Conservation (phyloP, 2,329 filamentous ascomycete genomes). For the Daldinia sp. region DNA sequence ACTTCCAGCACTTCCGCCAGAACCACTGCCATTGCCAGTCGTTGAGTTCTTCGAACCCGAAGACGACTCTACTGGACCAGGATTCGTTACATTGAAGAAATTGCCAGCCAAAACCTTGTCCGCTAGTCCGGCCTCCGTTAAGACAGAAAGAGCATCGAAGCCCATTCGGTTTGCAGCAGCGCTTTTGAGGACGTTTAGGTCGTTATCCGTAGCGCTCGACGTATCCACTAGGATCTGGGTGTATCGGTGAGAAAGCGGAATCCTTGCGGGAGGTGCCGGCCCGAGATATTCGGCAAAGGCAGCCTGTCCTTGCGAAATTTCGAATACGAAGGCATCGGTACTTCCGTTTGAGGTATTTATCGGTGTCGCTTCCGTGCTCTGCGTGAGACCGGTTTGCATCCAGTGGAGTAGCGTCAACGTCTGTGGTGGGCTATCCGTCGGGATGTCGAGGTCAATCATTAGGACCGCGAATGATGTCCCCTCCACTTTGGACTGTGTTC, state of each 20-base stretch:
- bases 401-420: constrained; percentile 54
- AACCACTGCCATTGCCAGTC: background rate
- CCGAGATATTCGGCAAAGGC: constrained; percentile 42
- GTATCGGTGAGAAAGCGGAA: constrained; percentile 46
- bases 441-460: constrained; percentile 59
- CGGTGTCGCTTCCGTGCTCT: constrained; percentile 35
- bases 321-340: constrained; percentile 36
- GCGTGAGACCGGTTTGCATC: constrained; percentile 52
- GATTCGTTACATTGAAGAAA: constrained; percentile 48
- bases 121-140: constrained; percentile 43
- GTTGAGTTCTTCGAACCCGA: constrained; percentile 23
- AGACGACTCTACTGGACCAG: constrained; percentile 35
- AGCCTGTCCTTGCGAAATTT: constrained; percentile 30
- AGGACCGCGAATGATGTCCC: constrained; percentile 53
- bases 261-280: constrained; percentile 43
- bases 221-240: constrained; percentile 47
- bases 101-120: constrained; percentile 48
- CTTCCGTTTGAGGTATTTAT: constrained; percentile 39
- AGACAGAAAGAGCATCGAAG: constrained; percentile 40
- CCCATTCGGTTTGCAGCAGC: constrained; percentile 40
- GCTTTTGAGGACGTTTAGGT: constrained; percentile 38
- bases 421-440: constrained; percentile 49
- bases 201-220: constrained; percentile 38
- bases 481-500: constrained; percentile 49
- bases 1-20: background rate